These are phyloP conservation scores for Plenodomus biglobosus DNA, from an alignment of 2,329 filamentous ascomycete species.

Conservation along the genomic window DNA sequence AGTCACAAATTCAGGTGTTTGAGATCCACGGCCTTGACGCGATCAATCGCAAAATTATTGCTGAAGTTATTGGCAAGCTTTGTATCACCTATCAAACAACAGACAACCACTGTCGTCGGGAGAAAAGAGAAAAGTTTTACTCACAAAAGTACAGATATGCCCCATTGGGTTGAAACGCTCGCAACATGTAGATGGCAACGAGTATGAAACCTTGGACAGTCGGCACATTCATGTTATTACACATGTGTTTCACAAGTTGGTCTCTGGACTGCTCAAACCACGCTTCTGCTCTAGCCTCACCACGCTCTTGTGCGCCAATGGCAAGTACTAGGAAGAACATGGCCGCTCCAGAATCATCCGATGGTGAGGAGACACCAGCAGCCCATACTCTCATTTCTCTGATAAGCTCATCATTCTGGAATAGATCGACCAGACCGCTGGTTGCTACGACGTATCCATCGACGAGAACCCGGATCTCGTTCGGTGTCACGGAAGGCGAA, in stretches of 20 bases:
- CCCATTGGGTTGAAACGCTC: conserved; percentile 55
- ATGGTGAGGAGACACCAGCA: conserved; percentile 6
- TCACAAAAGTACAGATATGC: conserved; percentile 55
- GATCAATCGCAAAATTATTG: too few species aligned
- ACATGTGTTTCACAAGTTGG: conserved; percentile 50
- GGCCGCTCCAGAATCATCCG: conserved; percentile 49
- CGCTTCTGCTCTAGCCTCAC: conserved; percentile 48
- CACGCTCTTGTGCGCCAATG: conserved; percentile 51
- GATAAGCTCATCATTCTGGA: conserved; percentile 45
- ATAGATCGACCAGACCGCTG: conserved; percentile 53
- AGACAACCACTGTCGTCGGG: too few species aligned
- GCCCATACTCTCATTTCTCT: conserved; percentile 34
- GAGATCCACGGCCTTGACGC: too few species aligned
- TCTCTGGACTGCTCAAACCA: conserved; percentile 53
- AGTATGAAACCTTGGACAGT: conserved; percentile 56
- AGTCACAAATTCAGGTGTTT: neutral
- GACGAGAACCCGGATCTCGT: conserved; percentile 48
- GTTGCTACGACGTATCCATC: conserved; percentile 51
- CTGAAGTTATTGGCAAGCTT: too few species aligned
- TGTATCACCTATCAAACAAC: too few species aligned
- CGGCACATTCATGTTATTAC: conserved; percentile 52
- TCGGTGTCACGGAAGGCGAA: conserved; percentile 28
- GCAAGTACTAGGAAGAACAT: conserved; percentile 56
- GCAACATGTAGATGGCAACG: conserved; percentile 56
- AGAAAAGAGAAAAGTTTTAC: neutral